Base-by-base conservation (phyloP, 805 yeast genomes). In the Cyberlindnera mycetangii region DNA sequence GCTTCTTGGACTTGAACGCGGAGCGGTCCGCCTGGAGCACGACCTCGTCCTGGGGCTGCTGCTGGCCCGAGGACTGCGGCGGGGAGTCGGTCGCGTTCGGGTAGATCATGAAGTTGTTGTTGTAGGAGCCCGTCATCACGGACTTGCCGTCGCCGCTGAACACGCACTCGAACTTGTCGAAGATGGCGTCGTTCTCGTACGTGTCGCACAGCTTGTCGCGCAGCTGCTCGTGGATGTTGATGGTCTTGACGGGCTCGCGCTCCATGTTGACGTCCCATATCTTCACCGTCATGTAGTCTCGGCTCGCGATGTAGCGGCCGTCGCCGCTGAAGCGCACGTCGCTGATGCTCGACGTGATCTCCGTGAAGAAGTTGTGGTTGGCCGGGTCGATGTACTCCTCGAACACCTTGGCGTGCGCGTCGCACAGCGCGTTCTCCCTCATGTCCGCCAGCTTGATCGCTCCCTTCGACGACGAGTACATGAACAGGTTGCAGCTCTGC, bases 251-350 rank as follows among this genome's bases (percentile, higher is more conserved):
- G 30, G 99, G 99, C 65, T 85, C 88, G 53, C 82, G 83, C 68
- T 93, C 97, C 99, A 93, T 93, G 53, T 89, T 89, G 50, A 93
- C 77, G 71, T 93, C 99, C 99, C 99, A 93, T 55, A 93, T 85
- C 68, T 93, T 93, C 27, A 92, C 96, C 10, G 97, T 88, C 86
- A 93, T 79, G 66, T 93, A 93, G 72, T 93, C 99, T 63, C 99
- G 81, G 33, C 95, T 81, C n/a, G 92, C 96, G 62, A 93, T 87
- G 67, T 93, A 89, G 57, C 93, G 78, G 35, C 99, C 99, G 66
- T 92, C 88, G 45, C 83, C 78, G 56, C 93, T 80, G 65, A 93
- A 93, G 65, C 89, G 86, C 45, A 90, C 95, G 70, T 93, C 99
- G 24, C 95, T 83, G 48, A 93, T 93, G 35, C 93, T 83, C 30